Conservation (phyloP, 208 protist species). For the Leptomonas seymouri region DNA sequence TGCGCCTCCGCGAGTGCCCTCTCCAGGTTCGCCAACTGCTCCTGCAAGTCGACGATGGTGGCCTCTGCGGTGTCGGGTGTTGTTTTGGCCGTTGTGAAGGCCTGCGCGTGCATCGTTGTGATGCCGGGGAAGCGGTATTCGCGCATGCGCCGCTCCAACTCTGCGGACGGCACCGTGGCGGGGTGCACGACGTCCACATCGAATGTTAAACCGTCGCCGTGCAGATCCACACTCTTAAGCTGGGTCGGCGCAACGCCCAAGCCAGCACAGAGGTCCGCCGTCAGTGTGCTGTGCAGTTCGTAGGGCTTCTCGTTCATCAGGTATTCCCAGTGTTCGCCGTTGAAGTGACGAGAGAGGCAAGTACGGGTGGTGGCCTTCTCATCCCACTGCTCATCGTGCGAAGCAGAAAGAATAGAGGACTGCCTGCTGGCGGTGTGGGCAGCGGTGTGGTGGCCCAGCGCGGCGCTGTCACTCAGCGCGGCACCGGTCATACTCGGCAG, state of each 20-base stretch:
- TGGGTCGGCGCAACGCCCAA: conserved; percentile 48
- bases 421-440: not conserved
- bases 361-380: conserved; percentile 17
- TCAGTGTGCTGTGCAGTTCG: conserved; percentile 44
- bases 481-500: conserved; percentile 6
- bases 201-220: conserved; percentile 32
- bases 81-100: conserved; percentile 33
- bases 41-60: conserved; percentile 32
- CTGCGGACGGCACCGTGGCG: conserved; percentile 26
- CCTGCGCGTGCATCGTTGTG: conserved; percentile 35
- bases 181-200: conserved; percentile 51
- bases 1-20: conserved; percentile 32
- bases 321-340: conserved; percentile 57
- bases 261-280: conserved; percentile 48
- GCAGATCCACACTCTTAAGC: conserved; percentile 35
- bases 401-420: conserved; percentile 15
- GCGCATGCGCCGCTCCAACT: conserved; percentile 47
- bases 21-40: conserved; percentile 42
- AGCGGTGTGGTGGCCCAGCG: not conserved
- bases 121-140: conserved; percentile 46
- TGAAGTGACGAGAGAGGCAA: conserved; percentile 37
- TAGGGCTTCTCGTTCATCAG: conserved; percentile 53
- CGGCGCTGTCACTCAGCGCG: conserved; percentile 4
- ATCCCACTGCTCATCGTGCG: conserved; percentile 10
- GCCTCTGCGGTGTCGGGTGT: conserved; percentile 48